Evolutionary conservation across 2,329 filamentous ascomycete species (phyloP).

Genomic region (Aureobasidium sp.): DNA sequence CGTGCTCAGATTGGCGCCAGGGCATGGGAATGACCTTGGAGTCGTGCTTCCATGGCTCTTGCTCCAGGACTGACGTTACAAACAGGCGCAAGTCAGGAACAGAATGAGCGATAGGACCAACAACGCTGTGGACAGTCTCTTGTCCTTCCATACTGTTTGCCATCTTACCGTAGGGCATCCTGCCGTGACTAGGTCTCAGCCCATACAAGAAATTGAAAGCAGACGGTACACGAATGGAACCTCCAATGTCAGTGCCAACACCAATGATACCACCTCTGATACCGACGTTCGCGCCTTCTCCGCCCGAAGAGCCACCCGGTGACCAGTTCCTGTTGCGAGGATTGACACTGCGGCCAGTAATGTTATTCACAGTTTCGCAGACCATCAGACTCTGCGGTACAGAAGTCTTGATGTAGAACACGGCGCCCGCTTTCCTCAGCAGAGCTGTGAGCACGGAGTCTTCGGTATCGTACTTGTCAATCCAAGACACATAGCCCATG

Average conservation of each 20-base stretch:
- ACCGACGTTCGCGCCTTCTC: slow-evolving; percentile 50
- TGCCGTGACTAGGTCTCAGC: slow-evolving; percentile 37
- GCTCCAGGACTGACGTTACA: slow-evolving; percentile 44
- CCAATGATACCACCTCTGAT: slow-evolving; percentile 48
- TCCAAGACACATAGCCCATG: slow-evolving; percentile 57
- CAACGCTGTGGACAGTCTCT: slow-evolving; percentile 42
- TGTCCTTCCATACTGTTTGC: slow-evolving; percentile 38
- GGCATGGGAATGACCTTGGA: slow-evolving; percentile 52
- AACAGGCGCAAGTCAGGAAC: slow-evolving; percentile 49
- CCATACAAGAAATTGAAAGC: slow-evolving; percentile 43
- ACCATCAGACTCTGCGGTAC: slow-evolving; percentile 52
- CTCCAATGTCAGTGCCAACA: slow-evolving; percentile 49
- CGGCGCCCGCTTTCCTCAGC: slow-evolving; percentile 46
- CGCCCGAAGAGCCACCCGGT: slow-evolving; percentile 48
- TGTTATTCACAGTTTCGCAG: slow-evolving; percentile 44
- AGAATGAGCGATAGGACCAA: slow-evolving; percentile 50
- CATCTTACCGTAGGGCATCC: slow-evolving; percentile 39
- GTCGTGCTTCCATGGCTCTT: slow-evolving; percentile 51
- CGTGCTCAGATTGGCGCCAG: slow-evolving; percentile 36
- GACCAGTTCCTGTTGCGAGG: slow-evolving; percentile 47
- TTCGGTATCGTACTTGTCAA: slow-evolving; percentile 49
- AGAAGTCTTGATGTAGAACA: slow-evolving; percentile 49
- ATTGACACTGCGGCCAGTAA: slow-evolving; percentile 49
- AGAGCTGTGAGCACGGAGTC: slow-evolving; percentile 54
- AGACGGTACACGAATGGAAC: slow-evolving; percentile 43